Conservation (phyloP, 495 filamentous ascomycete species). For the Podospora anserina region DNA sequence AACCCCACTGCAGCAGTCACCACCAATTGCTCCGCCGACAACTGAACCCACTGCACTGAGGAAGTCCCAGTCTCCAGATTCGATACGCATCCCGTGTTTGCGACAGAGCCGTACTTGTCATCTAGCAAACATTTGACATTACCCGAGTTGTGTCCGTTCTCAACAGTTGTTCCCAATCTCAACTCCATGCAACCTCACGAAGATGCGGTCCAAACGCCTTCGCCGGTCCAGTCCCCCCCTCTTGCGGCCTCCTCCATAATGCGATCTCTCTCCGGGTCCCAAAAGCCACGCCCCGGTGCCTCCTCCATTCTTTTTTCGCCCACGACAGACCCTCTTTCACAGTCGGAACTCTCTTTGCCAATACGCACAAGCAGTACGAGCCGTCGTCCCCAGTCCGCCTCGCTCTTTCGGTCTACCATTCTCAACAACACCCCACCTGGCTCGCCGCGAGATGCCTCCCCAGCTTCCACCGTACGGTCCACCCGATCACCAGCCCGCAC, state of each 20-base stretch:
- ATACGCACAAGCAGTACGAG: conserved; percentile 44
- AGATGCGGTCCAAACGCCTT: conserved; percentile 37
- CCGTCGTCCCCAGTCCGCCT: conserved; percentile 54
- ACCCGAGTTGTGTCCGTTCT: conserved; percentile 1
- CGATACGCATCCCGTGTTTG: not conserved
- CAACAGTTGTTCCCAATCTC: not conserved
- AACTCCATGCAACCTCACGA: conserved; percentile 44
- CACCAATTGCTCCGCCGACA: conserved; percentile 9
- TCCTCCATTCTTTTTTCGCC: conserved; percentile 23
- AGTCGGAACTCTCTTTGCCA: conserved; percentile 47
- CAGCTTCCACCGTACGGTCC: conserved; percentile 38
- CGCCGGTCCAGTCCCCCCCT: conserved; percentile 42
- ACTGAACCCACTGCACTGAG: not conserved
- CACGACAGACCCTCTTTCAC: conserved; percentile 29
- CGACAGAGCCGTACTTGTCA: not conserved
- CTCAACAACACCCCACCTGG: conserved; percentile 41
- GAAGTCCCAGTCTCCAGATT: not conserved
- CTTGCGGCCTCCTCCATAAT: conserved; percentile 40
- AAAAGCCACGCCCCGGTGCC: conserved; percentile 36
- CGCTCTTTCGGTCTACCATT: conserved; percentile 56
- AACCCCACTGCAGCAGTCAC: not conserved
- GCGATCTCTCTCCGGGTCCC: conserved; percentile 17
- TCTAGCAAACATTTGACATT: not conserved
- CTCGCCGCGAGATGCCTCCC: conserved; percentile 55
- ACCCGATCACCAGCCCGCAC: conserved; percentile 54